Evolutionary conservation across 2,329 filamentous ascomycete species (phyloP).

Genomic region (Niveomyces coronatus): DNA sequence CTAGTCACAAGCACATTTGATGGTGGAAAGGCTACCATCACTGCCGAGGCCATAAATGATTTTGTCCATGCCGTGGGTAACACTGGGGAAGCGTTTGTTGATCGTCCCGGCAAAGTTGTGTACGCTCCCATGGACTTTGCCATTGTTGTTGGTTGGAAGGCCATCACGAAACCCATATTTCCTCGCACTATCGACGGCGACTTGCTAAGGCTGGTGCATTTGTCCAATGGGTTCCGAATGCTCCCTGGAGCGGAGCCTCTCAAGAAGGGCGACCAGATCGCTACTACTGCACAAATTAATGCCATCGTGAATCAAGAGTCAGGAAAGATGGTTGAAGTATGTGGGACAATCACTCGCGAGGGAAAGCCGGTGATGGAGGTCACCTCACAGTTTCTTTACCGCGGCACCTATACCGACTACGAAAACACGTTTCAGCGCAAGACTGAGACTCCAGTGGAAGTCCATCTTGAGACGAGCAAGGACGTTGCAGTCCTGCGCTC

Average conservation of each 20-base stretch:
- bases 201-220: constrained; percentile 86
- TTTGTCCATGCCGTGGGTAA: constrained; percentile 99
- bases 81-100: constrained; percentile 93
- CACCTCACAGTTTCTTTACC: constrained; percentile 95
- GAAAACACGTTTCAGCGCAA: constrained; percentile 99
- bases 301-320: constrained; percentile 97
- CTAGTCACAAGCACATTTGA: constrained; percentile 81
- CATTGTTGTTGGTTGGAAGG: constrained; percentile 97
- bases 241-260: constrained; percentile 87
- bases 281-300: constrained; percentile 92
- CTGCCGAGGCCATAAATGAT: constrained; percentile 87
- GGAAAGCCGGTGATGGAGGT: constrained; percentile 92
- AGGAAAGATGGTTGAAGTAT: constrained; percentile 99
- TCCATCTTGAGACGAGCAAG: constrained; percentile 77
- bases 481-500: constrained; percentile 90
- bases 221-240: constrained; percentile 98
- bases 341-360: constrained; percentile 82
- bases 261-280: constrained; percentile 88
- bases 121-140: constrained; percentile 98
- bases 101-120: constrained; percentile 86
- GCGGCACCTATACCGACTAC: constrained; percentile 83
- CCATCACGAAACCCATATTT: constrained; percentile 98
- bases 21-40: constrained; percentile 79
- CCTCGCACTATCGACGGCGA: constrained; percentile 93
- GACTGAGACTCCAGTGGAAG: constrained; percentile 86